phyloP scores from a whole-genome alignment of 2,329 filamentous ascomycete species.

The Phyllosticta capitalensis region DNA sequence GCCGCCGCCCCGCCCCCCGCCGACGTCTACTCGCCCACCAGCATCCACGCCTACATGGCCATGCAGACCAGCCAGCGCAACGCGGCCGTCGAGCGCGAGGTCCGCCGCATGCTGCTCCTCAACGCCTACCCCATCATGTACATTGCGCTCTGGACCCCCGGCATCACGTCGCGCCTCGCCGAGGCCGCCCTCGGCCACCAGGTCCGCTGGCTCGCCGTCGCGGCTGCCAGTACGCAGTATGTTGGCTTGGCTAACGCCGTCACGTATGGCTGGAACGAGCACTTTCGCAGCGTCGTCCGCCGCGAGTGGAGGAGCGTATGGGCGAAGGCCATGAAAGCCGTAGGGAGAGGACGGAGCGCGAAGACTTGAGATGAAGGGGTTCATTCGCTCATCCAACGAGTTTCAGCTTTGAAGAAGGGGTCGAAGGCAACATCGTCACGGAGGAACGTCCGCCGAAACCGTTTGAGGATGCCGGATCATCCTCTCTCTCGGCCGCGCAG shows the following conservation, averaged over 20 bases:
- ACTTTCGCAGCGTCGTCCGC: not conserved
- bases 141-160: slow-evolving; percentile 25
- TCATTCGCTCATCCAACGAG: no score
- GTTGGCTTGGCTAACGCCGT: slow-evolving; percentile 17
- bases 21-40: slow-evolving; percentile 3
- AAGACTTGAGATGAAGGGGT: not conserved
- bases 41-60: slow-evolving; percentile 2
- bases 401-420: no score
- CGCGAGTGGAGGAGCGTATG: not conserved
- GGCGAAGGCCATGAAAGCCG: not conserved
- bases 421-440: no score
- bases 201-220: slow-evolving; percentile 9
- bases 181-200: slow-evolving; percentile 14
- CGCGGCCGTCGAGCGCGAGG: slow-evolving; percentile 16
- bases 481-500: not conserved
- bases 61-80: slow-evolving; percentile 1
- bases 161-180: slow-evolving; percentile 19
- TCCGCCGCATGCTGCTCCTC: slow-evolving; percentile 22
- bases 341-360: not conserved
- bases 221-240: slow-evolving; percentile 17
- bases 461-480: not conserved
- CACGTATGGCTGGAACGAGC: slow-evolving; percentile 17
- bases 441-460: no score
- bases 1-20: not conserved
- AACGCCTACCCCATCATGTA: slow-evolving; percentile 27